Conservation (phyloP, 2,329 filamentous ascomycete species). For the Penicillium sp. region DNA sequence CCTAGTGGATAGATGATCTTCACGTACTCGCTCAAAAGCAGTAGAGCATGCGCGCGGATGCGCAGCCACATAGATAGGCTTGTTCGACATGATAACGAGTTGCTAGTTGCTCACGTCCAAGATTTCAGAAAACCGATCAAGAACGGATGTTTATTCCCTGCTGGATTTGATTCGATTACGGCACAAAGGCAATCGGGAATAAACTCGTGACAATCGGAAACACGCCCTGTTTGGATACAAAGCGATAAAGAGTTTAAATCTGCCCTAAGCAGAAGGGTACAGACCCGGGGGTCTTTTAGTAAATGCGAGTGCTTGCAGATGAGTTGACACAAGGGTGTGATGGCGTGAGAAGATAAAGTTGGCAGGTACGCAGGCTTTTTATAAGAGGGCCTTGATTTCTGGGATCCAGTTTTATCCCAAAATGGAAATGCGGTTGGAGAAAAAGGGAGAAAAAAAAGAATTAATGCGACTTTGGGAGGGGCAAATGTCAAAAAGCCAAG, state of each 20-base stretch:
- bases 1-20: background rate
- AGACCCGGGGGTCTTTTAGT: constrained; percentile 6
- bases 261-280: constrained; percentile 7
- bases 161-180: background rate
- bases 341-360: constrained; percentile 20
- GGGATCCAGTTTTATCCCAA: background rate
- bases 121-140: background rate
- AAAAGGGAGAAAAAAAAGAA: background rate
- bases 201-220: constrained; percentile 14
- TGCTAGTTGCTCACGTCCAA: background rate
- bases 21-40: constrained; percentile 85
- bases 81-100: constrained; percentile 62
- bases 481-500: background rate
- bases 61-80: constrained; percentile 87
- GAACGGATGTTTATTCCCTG: background rate
- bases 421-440: background rate
- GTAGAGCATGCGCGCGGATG: constrained; percentile 95
- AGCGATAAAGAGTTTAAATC: background rate
- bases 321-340: constrained; percentile 13
- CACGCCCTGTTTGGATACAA: background rate
- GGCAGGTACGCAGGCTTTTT: constrained; percentile 11
- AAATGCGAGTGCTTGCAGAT: constrained; percentile 18
- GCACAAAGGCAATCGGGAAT: constrained; percentile 14
- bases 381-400: constrained; percentile 6
- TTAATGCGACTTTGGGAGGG: background rate